These are phyloP conservation scores for Megacollybia marginata DNA, from an alignment of 768 basidiomycete species.

Conservation along the genomic window DNA sequence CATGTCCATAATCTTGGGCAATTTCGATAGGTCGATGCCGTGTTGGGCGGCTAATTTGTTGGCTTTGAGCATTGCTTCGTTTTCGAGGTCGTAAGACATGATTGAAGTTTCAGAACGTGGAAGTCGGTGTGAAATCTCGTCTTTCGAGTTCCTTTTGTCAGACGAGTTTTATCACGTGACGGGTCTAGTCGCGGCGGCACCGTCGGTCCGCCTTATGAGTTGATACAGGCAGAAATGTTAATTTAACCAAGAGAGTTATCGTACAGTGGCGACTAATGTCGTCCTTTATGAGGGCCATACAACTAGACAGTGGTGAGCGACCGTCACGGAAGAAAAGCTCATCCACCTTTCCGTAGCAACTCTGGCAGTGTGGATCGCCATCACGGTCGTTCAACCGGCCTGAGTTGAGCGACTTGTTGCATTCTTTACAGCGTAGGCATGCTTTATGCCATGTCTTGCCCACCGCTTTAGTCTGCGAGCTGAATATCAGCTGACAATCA, in stretches of 20 bases:
- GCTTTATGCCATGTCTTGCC: conserved; percentile 75
- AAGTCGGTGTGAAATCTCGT: neutral
- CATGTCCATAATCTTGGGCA: conserved; percentile 34
- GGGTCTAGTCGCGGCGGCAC: no score
- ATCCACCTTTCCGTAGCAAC: conserved; percentile 63
- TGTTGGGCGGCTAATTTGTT: conserved; percentile 22
- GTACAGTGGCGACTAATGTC: no score
- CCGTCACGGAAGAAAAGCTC: neutral
- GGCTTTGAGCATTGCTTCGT: conserved; percentile 19
- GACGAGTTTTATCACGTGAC: no score
- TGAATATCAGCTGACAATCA: neutral
- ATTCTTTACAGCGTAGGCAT: conserved; percentile 70
- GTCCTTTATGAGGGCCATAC: conserved; percentile 61
- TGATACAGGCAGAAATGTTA: no score
- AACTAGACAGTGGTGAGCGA: conserved; percentile 29
- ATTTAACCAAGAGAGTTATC: no score
- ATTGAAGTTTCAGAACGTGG: neutral
- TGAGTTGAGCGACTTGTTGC: conserved; percentile 62
- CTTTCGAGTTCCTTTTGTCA: no score
- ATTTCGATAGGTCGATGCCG: conserved; percentile 32
- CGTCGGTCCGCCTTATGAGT: no score
- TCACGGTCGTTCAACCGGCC: conserved; percentile 69
- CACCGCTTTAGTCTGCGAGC: conserved; percentile 61
- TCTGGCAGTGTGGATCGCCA: conserved; percentile 59
- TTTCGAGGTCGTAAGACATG: neutral